Evolutionary conservation across 2,329 filamentous ascomycete species (phyloP), one percentile per base, ranked within the genome.

Genomic region (Thelonectria olida): DNA sequence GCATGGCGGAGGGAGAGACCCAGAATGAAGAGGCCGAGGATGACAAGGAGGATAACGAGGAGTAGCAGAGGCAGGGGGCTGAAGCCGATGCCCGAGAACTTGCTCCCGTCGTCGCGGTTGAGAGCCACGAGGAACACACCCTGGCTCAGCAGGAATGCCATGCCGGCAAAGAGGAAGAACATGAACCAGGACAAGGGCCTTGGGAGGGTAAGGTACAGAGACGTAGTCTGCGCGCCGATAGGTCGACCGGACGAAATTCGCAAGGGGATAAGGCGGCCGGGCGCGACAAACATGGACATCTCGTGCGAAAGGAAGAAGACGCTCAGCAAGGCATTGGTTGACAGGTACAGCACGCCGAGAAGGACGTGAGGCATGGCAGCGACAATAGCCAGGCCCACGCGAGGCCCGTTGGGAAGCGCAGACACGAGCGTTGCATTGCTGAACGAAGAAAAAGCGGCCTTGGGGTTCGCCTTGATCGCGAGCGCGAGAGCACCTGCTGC

Each of bases 271-370:
- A 63, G 55, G 9, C 50, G 47, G 9, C 71, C 62, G 15, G 73
- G 51, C 1, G 75, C 57, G 3, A 79, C 79, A 67, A 80, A 84
- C 53, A 78, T 78, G 3, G 80, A 77, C 45, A 82, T 75, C 69
- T 86, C 84, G 72, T 84, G 80, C 2, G 82, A 83, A 38, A 85
- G 74, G 68, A 77, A 84, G 72, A 81, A 84, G 3, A 78, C 73
- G 2, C 81, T 81, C 13, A 86, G 70, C 20, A 84, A 76, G 5
- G 78, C 72, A 73, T 86, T 84, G 47, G 75, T 75, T 10, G 78
- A 68, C 28, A 86, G 72, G 71, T 85, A 86, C 8, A 86, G 76
- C 12, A 75, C 56, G 6, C 76, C 80, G 13, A 85, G 73, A 19
- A 84, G 77, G 5, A 85, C 70, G 9, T 86, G 84, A 2, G 84